Conservation (phyloP, 371 early-diverging fungal genomes). For the Mortierella sp. region DNA sequence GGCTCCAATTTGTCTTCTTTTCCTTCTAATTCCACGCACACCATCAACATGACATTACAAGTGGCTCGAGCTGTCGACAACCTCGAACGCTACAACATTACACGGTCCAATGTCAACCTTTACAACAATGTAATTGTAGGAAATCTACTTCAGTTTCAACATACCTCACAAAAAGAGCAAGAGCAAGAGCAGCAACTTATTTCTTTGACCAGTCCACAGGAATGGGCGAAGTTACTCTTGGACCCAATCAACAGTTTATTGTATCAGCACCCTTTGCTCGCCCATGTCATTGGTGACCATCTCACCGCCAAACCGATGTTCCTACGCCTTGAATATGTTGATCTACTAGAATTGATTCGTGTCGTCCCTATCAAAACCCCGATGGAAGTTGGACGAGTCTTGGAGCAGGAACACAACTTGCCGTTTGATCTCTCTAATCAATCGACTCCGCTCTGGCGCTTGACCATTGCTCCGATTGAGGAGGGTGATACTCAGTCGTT, state of each 20-base stretch:
- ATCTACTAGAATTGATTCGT: constrained; percentile 18
- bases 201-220: neutral
- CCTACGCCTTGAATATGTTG: constrained; percentile 21
- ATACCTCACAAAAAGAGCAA: neutral
- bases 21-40: neutral
- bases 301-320: constrained; percentile 34
- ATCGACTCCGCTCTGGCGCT: constrained; percentile 35
- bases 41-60: constrained; percentile 24
- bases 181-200: neutral
- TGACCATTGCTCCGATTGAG: constrained; percentile 20
- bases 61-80: constrained; percentile 30
- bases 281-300: constrained; percentile 29
- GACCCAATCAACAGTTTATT: constrained; percentile 22
- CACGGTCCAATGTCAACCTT: constrained; percentile 45
- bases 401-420: constrained; percentile 44
- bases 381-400: neutral
- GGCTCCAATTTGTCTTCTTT: neutral
- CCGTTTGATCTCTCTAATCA: constrained; percentile 40
- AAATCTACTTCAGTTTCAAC: constrained; percentile 12
- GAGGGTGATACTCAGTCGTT: constrained; percentile 2
- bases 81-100: constrained; percentile 48
- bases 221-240: constrained; percentile 32
- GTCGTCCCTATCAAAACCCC: constrained; percentile 6
- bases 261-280: constrained; percentile 23
- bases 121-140: constrained; percentile 43